Evolutionary conservation across 352 stramenopile genomes (phyloP), one percentile per base, ranked within the genome.

Genomic region (Aphanomyces stellatus): DNA sequence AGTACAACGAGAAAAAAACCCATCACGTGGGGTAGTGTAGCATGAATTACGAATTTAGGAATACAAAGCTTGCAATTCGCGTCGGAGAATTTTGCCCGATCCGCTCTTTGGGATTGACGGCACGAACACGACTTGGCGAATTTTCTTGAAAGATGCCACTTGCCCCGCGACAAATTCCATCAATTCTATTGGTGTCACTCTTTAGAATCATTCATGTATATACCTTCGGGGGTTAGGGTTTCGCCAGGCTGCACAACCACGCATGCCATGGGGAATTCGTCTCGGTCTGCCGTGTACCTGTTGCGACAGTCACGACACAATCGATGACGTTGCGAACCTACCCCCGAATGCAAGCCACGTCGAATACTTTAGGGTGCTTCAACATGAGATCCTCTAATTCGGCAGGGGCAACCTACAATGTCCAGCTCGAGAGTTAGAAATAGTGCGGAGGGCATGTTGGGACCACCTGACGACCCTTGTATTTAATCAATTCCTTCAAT

Each of bases 401-500:
- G 0, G 93, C 93, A 15, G 92, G 94, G 8, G 93, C 87, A 10
- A 98, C 84, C 53, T 62, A 59, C 13, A 19, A 25, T 1, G 2
- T 27, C 4, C 2, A 35, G 5, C 15, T 59, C 10, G 24, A 46
- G 17, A 24, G 1, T 62, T 37, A 48, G 27, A 53, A 1, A 59
- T 6, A 34, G n/a, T 11, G 28, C 25, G 49, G 34, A 42, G 7
- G 22, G 2, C 8, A 33, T 19, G 10, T 31, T 19, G 6, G 11
- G 0, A 3, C 8, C 30, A 62, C 78, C 62, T 96, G 92, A 62
- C 95, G 93, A 13, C 90, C 92, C 63, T 96, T 96, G 67, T 96
- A 91, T 78, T 98, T 98, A 74, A 98, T 98, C 2, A 98, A 71
- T 71, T 98, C 92, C 78, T 98, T 98, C 19, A 86, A 70, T n/a